Conservation (phyloP, 768 basidiomycete species). For the Termitomyces sp. region DNA sequence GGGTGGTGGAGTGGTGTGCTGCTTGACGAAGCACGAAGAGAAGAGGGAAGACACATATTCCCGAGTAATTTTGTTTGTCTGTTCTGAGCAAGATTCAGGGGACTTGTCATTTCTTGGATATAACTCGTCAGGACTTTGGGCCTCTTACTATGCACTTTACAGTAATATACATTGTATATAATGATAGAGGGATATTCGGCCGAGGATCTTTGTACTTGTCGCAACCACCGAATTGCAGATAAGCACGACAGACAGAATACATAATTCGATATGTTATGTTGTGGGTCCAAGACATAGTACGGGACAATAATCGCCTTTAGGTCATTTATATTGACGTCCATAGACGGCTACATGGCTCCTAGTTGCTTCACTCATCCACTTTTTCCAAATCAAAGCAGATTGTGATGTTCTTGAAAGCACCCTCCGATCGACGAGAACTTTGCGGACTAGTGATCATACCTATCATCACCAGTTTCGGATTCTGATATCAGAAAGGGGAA, state of each 20-base stretch:
- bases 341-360: not conserved
- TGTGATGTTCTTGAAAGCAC: too few relatives aligned
- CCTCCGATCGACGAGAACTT: not conserved
- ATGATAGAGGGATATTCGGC: not conserved
- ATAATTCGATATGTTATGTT: not conserved
- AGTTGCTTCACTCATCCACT: not conserved
- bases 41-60: slow-evolving; percentile 71
- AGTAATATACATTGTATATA: not conserved
- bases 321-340: not conserved
- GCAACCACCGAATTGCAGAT: not conserved
- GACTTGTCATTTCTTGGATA: not conserved
- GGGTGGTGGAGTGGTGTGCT: slow-evolving; percentile 97
- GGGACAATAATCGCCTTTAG: not conserved
- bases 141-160: slow-evolving; percentile 1
- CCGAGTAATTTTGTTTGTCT: slow-evolving; percentile 84
- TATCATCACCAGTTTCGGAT: not conserved
- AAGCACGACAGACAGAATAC: not conserved
- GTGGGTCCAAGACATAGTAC: not conserved
- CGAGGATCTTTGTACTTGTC: not conserved
- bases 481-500: slow-evolving; percentile 1
- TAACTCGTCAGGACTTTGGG: not conserved
- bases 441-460: not conserved
- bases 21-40: slow-evolving; percentile 65
- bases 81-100: slow-evolving; percentile 36
- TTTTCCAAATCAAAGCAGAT: not conserved